Evolutionary conservation across 208 protist species (phyloP), one percentile per base, ranked within the genome.

Genomic region (Crithidia brevicula): DNA sequence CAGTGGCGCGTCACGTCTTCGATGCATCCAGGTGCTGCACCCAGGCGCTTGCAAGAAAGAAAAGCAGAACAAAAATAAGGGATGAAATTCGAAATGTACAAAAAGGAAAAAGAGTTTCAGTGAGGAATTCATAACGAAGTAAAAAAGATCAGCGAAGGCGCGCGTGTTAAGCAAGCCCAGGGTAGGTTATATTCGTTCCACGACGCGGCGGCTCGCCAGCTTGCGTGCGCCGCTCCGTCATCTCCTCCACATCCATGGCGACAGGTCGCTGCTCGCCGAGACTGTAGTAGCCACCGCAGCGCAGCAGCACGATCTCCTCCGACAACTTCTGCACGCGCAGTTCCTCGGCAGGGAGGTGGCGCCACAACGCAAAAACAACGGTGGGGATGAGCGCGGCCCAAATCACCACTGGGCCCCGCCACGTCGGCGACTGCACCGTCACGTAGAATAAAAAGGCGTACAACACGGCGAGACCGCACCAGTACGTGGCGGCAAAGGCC

Each of bases 341-440:
- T 54, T 36, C 18, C 53, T 75, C 69, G 7, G 34, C 47, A n/a
- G 69, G 69, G 0, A 75, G 53, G n/a, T 15, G 61, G 18, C 69
- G 69, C 69, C 69, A 75, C 34, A 64, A 15, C 9, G 61, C 22
- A 38, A 67, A 67, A 15, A 64, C 61, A 4, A 52, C 60, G 3
- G 61, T 68, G 4, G 45, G 61, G 28, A 75, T 45, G 2, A 75
- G 46, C 25, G 46, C 3, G 3, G 61, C 69, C 69, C 69, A 75
- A 34, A 75, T 20, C 15, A 75, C 33, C 33, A 75, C 38, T 1
- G 69, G 69, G 9, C 69, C 69, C 2, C 69, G 69, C 69, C 69
- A 75, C 1, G 52, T 34, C 8, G 69, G 1, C 1, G 69, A 75
- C 36, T 27, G 4, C 6, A 8, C 61, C 0, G 64, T 51, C 8